Conservation (phyloP, 345 rosid species). For the Sisymbrium irio region DNA sequence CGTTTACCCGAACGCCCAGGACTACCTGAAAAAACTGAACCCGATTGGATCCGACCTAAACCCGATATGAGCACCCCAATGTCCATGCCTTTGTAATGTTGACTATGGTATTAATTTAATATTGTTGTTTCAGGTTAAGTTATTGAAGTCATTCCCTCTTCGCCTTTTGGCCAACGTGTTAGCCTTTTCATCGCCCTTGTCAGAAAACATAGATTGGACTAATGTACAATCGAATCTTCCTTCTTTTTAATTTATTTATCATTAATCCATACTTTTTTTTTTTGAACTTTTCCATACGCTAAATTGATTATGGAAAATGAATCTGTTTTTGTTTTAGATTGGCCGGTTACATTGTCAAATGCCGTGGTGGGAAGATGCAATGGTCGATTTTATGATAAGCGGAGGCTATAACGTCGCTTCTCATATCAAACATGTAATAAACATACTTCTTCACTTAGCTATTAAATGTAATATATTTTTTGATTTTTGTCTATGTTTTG, state of each 20-base stretch:
- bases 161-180: conserved; percentile 62
- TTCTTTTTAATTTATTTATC: not conserved
- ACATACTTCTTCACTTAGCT: no score
- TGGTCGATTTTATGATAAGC: conserved; percentile 65
- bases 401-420: conserved; percentile 76
- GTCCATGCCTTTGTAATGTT: not conserved
- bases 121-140: conserved; percentile 47
- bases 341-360: conserved; percentile 76
- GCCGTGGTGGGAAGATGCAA: conserved; percentile 93
- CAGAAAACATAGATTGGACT: conserved; percentile 67
- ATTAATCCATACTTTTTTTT: not conserved
- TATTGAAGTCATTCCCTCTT: conserved; percentile 60
- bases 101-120: not conserved
- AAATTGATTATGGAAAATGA: not conserved
- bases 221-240: conserved; percentile 44
- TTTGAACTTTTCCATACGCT: not conserved
- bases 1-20: no score
- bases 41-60: no score
- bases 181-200: conserved; percentile 57
- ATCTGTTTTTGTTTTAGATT: conserved; percentile 37
- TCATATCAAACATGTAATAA: conserved; percentile 57
- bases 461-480: no score
- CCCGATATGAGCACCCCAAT: no score
- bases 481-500: not conserved
- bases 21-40: no score